phyloP scores from a whole-genome alignment of 2,329 filamentous ascomycete genomes.

The Neonectria faginata region DNA sequence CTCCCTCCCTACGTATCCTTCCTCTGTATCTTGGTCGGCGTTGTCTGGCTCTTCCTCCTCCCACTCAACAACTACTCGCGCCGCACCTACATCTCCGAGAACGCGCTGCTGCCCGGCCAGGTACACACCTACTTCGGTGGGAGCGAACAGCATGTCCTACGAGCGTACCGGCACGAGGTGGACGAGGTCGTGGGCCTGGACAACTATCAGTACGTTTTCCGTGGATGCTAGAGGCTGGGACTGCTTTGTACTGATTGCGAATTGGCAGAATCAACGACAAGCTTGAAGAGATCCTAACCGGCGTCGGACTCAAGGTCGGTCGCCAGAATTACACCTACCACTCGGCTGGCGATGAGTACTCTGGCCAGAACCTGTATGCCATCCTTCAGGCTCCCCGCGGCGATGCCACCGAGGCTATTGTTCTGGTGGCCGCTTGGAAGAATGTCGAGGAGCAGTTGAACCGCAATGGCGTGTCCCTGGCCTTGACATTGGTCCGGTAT shows the following conservation, averaged over 20 bases:
- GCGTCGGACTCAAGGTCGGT: slow-evolving; percentile 86
- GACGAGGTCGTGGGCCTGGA: slow-evolving; percentile 67
- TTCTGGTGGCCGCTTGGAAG: slow-evolving; percentile 88
- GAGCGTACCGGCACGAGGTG: slow-evolving; percentile 89
- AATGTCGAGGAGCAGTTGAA: slow-evolving; percentile 85
- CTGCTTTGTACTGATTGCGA: neutral
- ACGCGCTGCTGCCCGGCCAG: slow-evolving; percentile 93
- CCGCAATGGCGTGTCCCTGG: slow-evolving; percentile 85
- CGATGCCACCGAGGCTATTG: slow-evolving; percentile 96
- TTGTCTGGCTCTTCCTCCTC: slow-evolving; percentile 89
- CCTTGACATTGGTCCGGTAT: slow-evolving; percentile 89
- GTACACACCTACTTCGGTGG: slow-evolving; percentile 98
- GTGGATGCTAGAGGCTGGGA: neutral
- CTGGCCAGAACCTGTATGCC: slow-evolving; percentile 92
- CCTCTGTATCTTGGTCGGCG: slow-evolving; percentile 84
- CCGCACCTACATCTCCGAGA: slow-evolving; percentile 96
- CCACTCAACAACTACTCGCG: slow-evolving; percentile 92
- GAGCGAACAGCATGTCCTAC: slow-evolving; percentile 94
- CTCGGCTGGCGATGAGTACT: slow-evolving; percentile 77
- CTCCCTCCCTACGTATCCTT: slow-evolving; percentile 89
- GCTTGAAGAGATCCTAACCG: slow-evolving; percentile 79
- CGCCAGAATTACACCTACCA: slow-evolving; percentile 89
- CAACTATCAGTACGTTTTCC: slow-evolving; percentile 63
- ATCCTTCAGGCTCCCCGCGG: slow-evolving; percentile 93
- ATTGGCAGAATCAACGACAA: slow-evolving; percentile 71